Evolutionary conservation across 345 rosid genomes (phyloP), one percentile per base, ranked within the genome.

Genomic region (Cardamine occulta): DNA sequence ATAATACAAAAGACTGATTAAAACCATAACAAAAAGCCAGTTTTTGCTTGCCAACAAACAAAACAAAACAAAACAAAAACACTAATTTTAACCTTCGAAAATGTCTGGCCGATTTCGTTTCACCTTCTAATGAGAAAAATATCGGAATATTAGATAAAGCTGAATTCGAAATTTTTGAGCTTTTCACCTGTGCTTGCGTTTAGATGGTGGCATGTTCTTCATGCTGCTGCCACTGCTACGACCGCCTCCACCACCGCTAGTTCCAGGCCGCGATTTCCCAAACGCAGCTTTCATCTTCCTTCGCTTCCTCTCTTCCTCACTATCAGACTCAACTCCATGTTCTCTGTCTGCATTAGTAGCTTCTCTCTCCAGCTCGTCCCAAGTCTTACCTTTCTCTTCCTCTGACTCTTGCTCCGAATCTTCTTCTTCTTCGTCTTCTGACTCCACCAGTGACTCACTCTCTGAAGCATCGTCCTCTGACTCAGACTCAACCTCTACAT

Each of bases 311-410:
- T 95, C 97, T 82, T 89, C 97, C 80, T 95, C 99, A 8, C 99
- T 92, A 72, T 95, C 99, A 1, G 90, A 95, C 49, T 88, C 93
- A 56, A 31, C 82, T 64, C 96, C 95, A 62, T 95, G 91, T 70
- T 92, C 97, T 76, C 88, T 88, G 75, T 95, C 99, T 8, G 97
- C 99, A 80, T 92, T 80, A 37, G 87, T 89, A 13, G 99, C 99
- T 80, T 95, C 99, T 79, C 97, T 87, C 84, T 95, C 98, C 69
- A 95, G 83, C 85, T 92, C 99, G 49, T 89, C 99, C 99, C 99
- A 95, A 32, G 97, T 95, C 85, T 86, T 90, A 6, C 99, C 99
- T 72, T 90, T 86, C 75, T 93, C 98, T 66, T 95, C 99, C 70
- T 90, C 97, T 0, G 88, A 83, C 17, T 91, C 92, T 70, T 79